Percentiles rank a stretch among this genome's conserved stretches.
Conservation (phyloP, 2,329 filamentous ascomycete species). For the Xylariomycetidae sp. region DNA sequence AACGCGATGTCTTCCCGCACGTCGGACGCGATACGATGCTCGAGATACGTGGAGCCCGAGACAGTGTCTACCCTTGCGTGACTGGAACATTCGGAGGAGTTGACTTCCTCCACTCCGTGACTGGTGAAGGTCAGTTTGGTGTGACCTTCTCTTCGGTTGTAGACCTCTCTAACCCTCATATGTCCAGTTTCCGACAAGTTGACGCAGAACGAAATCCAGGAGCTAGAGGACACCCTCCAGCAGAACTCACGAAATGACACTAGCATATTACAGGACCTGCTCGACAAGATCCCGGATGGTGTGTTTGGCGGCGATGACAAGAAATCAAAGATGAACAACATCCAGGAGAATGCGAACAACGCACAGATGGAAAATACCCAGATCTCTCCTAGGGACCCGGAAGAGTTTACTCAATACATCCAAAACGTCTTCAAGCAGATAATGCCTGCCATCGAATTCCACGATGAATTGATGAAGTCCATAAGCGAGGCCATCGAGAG, state of each 20-base stretch:
- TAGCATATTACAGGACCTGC: constrained; percentile 71
- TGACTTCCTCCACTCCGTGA: constrained; percentile 88
- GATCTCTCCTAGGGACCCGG: constrained; percentile 74
- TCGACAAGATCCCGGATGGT: constrained; percentile 77
- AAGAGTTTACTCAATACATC: constrained; percentile 78
- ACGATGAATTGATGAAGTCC: constrained; percentile 78
- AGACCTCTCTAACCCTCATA: too few relatives aligned
- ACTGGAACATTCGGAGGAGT: constrained; percentile 94
- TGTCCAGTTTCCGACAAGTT: constrained; percentile 77
- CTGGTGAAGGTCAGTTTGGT: constrained; percentile 51
- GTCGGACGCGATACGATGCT: constrained; percentile 73
- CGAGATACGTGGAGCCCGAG: constrained; percentile 60
- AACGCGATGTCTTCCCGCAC: constrained; percentile 78
- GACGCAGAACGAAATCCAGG: constrained; percentile 84
- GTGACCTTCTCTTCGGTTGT: too few relatives aligned
- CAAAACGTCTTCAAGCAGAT: constrained; percentile 71
- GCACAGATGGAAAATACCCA: constrained; percentile 71
- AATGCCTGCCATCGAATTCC: constrained; percentile 86
- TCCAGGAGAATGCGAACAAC: constrained; percentile 69
- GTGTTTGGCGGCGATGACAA: constrained; percentile 74
- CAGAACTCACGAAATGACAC: constrained; percentile 60
- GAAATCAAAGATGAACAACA: constrained; percentile 70
- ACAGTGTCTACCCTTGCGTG: constrained; percentile 72
- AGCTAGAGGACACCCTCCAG: constrained; percentile 78
- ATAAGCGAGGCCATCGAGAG: constrained; percentile 77